These are phyloP conservation scores for Boletus subparvulus DNA, from an alignment of 768 basidiomycete species.

Conservation along the genomic window DNA sequence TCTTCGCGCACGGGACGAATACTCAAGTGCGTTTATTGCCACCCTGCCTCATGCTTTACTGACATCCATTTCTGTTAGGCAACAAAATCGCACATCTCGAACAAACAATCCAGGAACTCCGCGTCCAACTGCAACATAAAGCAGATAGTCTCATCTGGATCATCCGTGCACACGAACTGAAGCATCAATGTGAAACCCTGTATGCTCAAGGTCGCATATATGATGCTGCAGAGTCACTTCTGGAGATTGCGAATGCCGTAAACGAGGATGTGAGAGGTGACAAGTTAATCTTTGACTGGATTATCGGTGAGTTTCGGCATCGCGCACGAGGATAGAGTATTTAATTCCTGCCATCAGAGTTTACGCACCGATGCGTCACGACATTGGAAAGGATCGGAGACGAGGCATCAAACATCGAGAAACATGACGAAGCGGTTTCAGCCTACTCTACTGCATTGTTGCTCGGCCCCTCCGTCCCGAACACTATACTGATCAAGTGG, in stretches of 20 bases:
- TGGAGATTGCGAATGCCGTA: background rate
- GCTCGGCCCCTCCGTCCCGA: background rate
- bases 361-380: background rate
- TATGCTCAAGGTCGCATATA: background rate
- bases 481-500: background rate
- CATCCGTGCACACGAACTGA: constrained; percentile 1
- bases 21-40: too few relatives aligned
- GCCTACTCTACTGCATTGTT: background rate
- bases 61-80: too few relatives aligned
- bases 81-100: too few relatives aligned
- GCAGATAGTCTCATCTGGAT: background rate
- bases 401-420: background rate
- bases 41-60: too few relatives aligned
- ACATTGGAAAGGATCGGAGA: background rate
- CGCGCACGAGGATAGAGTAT: rapidly evolving
- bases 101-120: too few relatives aligned
- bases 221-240: background rate
- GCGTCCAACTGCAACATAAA: background rate
- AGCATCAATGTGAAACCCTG: constrained; percentile 2
- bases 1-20: too few relatives aligned
- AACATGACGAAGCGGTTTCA: background rate
- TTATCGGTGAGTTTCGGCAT: background rate
- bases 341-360: background rate
- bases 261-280: background rate
- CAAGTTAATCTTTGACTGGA: background rate